Base-by-base conservation (phyloP, 331 rosid species). In the Telfairia occidentalis region DNA sequence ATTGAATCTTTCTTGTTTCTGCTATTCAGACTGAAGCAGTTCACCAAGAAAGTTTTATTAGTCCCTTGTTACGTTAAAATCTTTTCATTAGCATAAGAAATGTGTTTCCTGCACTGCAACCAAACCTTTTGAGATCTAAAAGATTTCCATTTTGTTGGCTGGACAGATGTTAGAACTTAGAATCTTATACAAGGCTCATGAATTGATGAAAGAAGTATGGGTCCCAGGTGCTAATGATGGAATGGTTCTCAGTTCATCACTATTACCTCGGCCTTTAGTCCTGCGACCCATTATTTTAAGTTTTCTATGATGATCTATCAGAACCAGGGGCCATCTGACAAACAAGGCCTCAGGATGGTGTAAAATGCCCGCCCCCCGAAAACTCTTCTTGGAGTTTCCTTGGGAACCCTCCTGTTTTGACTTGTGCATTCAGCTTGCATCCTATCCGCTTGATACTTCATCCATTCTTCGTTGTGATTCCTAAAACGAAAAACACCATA, bases 291-390 rank as follows among this genome's bases (percentile, higher is more conserved):
- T 67, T 24, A 24, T 67, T 67, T 42, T 13, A 23, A 40, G 55
- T 10, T 24, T 67, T 6, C 74, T 66, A 6, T 42, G 15, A 65
- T 23, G 52, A 21, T 66, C 55, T 42, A 40, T 67, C 74, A 21
- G 35, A 21, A 67, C 54, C 29, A 43, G 74, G 38, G 74, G 38
- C 37, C 54, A 42, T 40, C n/a, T 67, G 54, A 67, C 37, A 42
- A 26, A 24, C 37, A 42, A 42, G 54, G 74, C 35, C 74, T 67
- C 73, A 65, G 73, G n/a, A 66, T 66, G 46, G 72, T 38, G 32
- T 26, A 30, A 59, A 59, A 28, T 59, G 54, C 35, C 37, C 30
- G 29, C 12, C 42, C 23, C n/a, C n/a, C n/a, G n/a, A n/a, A n/a
- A n/a, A 71, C 30, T 71, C 58, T 30, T 18, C 45, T 28, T 63